Base-by-base conservation (phyloP, 495 filamentous ascomycete genomes). In the Penicillium robsamsonii region DNA sequence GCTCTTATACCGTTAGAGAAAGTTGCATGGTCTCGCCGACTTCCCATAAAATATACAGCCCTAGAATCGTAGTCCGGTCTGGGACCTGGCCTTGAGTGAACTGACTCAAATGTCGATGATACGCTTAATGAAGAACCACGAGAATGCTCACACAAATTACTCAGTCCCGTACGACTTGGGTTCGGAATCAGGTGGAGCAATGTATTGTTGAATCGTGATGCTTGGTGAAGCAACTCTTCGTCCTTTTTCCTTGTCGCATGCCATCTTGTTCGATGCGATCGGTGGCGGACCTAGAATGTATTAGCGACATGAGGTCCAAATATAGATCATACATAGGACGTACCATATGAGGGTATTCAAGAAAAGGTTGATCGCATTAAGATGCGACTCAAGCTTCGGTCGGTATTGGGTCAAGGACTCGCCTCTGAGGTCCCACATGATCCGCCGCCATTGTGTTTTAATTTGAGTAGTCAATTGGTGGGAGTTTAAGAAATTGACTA, bases 331-430 rank as follows among this genome's bases (percentile, higher is more conserved):
- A n/a, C n/a, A 10, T 9, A 30, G 8, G 29, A 30, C 29, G 2
- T 38, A 46, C 43, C 24, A 46, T 46, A 46, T 29, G 43, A 24
- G 25, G 13, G 43, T 27, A 12, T 29, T 25, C 43, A 46, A 46
- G 27, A 48, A n/a, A 3, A 48, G 27, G 15, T 35, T 48, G 18
- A 48, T 48, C n/a, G 46, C 29, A 48, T 30, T 7, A 15, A 43
- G 52, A 47, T 53, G 43, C 11, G 49, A 40, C 11, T 58, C 48
- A 13, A 58, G 56, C 33, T 58, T 58, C 5, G 10, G 30, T 15
- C 56, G 56, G 37, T 58, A 53, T 24, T 33, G 37, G 40, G 15
- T 53, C 27, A 58, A 25, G 4, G 49, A 52, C 4, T 58, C 56
- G 1, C 49, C 49, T 13, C 43, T 44, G 6, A 48, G 25, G 18